Evolutionary conservation across 257 asterid genomes (phyloP).

Genomic region (Ligustrum vulgare): DNA sequence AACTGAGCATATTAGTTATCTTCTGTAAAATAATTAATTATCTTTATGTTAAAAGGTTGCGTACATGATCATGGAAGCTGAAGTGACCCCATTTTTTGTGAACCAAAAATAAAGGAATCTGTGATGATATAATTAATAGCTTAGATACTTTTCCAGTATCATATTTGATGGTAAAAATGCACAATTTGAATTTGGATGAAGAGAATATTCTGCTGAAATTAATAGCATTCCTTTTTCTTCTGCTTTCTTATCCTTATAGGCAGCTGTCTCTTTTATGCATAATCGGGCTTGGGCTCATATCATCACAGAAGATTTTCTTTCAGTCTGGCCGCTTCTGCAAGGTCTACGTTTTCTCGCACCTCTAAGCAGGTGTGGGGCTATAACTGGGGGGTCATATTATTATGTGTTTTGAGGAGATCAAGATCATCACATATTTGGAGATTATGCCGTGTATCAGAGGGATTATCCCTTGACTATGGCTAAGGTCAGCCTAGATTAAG

Average conservation of each 20-base stretch:
- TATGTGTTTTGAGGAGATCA: conserved; percentile 71
- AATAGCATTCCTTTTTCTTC: conserved; percentile 15
- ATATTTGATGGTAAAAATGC: neutral
- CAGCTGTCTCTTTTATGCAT: conserved; percentile 53
- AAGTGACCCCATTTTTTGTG: conserved; percentile 4
- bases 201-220: neutral
- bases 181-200: neutral
- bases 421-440: conserved; percentile 94
- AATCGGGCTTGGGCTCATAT: conserved; percentile 35
- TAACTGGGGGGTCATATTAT: conserved; percentile 48
- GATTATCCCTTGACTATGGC: conserved; percentile 92
- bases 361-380: conserved; percentile 90
- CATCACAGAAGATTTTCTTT: conserved; percentile 50
- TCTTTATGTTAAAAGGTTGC: neutral
- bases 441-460: conserved; percentile 88
- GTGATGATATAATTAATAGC: neutral
- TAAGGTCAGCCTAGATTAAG: conserved; percentile 51
- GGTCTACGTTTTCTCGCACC: conserved; percentile 81
- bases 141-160: neutral
- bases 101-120: neutral
- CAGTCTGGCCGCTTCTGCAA: conserved; percentile 95
- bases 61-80: neutral
- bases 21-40: neutral
- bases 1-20: neutral
- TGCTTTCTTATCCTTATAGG: conserved; percentile 38